Base-by-base conservation (phyloP, 805 yeast species). In the Lachancea nothofagi region DNA sequence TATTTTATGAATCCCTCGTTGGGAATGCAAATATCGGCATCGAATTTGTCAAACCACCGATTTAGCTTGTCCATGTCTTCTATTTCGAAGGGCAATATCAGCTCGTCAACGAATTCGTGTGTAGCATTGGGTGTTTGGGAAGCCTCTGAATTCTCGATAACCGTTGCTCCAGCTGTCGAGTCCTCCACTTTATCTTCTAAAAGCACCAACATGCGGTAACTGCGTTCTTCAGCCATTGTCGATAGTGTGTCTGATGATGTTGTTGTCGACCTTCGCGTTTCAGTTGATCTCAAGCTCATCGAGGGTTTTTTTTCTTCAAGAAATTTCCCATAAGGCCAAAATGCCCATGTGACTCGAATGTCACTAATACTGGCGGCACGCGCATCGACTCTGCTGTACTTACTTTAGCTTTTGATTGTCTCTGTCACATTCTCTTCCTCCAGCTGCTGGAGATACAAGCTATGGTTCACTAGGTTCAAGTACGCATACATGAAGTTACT, bases 401-500 rank as follows among this genome's bases (percentile, higher is more conserved):
- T 40, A 28, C 25, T 40, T 33, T 25, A 36, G 33, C 17, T 29
- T 44, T 40, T 40, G 48, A 19, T 35, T 42, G n/a, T 34, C 29
- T 37, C 37, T 8, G 27, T 4, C 6, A 19, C 19, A 10, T 20
- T 26, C 13, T 51, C 65, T 36, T 69, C 72, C 24, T 68, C 73
- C 45, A 68, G 60, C 44, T 80, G 86, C 52, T 83, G 90, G 45
- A 84, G 61, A 60, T 81, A 86, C 49, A 83, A 67, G 12, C 90
- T 89, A 58, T 90, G 97, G 61, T 90, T 95, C 41, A 93, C 96
- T 62, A 93, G 69, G 57, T 93, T 90, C 69, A 93, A 72, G 62
- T 93, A 93, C 0, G 97, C 90, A 58, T 93, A 93, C 98, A 93
- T 93, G 74, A 93, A 93, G 60, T 93, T 93, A 43, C 96, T 86